Base-by-base conservation (phyloP, 2,329 filamentous ascomycete genomes). In the Emergomyces africanus region DNA sequence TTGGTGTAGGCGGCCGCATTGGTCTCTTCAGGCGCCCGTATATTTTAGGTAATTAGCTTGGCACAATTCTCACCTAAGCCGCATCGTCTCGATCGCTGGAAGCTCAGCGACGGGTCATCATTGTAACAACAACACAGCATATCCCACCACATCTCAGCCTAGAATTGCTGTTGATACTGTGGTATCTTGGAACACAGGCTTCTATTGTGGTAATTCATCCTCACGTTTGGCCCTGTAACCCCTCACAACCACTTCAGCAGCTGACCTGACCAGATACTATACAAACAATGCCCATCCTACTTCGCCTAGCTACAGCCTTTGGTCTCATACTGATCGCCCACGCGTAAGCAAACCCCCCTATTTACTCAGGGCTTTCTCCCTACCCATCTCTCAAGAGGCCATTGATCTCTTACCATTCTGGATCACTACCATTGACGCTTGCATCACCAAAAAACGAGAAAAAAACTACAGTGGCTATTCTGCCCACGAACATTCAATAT, bases 401-500 rank as follows among this genome's bases (percentile, higher is more conserved):
- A 50, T 23, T 39, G 46, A 33, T 41, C 30, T 50, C 53, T 39
- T 28, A 57, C 44, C 60, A 55, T 30, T 39, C 28, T 48, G 28
- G 53, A 60, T 46, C 20, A 35, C n/a, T 30, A n/a, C 25, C 8
- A 33, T 50, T 50, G 48, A 50, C 48, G 2, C 20, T 39, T 39
- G n/a, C 35, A n/a, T n/a, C 20, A 15, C 35, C 8, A 28, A 30
- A 20, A 18, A 28, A n/a, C n/a, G n/a, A n/a, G n/a, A 41, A 5
- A 8, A 39, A 8, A 20, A 37, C 5, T 58, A 58, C 70, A 99
- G 94, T 64, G 95, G 91, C 76, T 99, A 97, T 76, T 99, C 94
- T 57, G 90, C 91, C 53, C 88, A 96, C 74, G 94, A 99, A 76
- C 89, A 96, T 76, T 87, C 89, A 6, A 80, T 85, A 25, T 82